These are phyloP conservation scores for Brachypodium distachyon DNA, from an alignment of 202 grass and related monocot genomes.

Conservation along the genomic window DNA sequence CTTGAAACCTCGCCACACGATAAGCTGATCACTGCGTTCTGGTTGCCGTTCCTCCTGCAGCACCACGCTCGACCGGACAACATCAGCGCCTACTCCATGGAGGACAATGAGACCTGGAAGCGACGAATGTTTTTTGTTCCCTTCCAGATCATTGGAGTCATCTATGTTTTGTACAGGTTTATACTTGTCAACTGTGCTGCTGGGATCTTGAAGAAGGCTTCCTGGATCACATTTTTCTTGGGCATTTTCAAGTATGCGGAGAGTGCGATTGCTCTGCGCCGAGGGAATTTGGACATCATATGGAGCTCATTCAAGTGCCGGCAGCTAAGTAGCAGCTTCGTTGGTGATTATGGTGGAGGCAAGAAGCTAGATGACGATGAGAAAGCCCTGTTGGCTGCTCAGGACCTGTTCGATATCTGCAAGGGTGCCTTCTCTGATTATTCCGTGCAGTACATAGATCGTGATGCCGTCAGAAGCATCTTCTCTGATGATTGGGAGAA, in stretches of 20 bases:
- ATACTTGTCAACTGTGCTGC: background rate
- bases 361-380: background rate
- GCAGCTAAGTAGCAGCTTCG: too few relatives aligned
- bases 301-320: background rate
- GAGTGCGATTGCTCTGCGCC: background rate
- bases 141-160: background rate
- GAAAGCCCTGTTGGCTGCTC: background rate
- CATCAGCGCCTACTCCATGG: slow-evolving; percentile 27
- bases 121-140: background rate
- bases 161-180: background rate
- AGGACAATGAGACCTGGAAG: slow-evolving; percentile 30
- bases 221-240: background rate
- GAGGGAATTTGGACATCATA: slow-evolving; percentile 3
- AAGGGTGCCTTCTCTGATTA: slow-evolving; percentile 22
- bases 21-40: background rate
- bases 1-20: background rate
- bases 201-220: background rate
- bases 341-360: too few relatives aligned
- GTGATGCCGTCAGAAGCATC: background rate
- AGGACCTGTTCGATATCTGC: background rate
- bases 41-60: slow-evolving; percentile 11
- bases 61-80: slow-evolving; percentile 28
- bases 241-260: slow-evolving; percentile 25
- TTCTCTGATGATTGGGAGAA: too few relatives aligned
- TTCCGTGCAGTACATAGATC: background rate